Evolutionary conservation across 1,284 basidiomycete genomes (phyloP).

Genomic region (Leccinum olivaceoglutinosum): DNA sequence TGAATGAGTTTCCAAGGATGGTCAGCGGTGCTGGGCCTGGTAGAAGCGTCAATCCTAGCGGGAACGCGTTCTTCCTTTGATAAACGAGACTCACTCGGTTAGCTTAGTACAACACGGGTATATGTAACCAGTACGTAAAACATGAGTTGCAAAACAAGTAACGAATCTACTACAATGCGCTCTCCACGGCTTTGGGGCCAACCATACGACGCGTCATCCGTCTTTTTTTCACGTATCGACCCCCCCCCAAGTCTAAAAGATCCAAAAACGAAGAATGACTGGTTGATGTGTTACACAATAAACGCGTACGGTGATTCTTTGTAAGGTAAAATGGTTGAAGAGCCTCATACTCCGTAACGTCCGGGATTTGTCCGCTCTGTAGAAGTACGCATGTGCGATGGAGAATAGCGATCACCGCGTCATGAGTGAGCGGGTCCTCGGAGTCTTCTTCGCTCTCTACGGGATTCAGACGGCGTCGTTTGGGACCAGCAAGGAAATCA

Average conservation of each 20-base stretch:
- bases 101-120: background rate
- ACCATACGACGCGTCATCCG: background rate
- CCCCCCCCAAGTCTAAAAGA: background rate
- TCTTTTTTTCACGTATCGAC: background rate
- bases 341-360: background rate
- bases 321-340: background rate
- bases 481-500: background rate
- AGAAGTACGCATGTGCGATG: background rate
- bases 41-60: slow-evolving; percentile 1
- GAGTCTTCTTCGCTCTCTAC: background rate
- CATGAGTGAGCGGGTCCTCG: background rate
- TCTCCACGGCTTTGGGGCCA: background rate
- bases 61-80: background rate
- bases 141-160: background rate
- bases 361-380: background rate
- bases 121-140: background rate
- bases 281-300: background rate
- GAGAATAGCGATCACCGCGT: background rate
- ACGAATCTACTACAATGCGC: background rate
- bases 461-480: background rate
- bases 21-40: slow-evolving; percentile 9
- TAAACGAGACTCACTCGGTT: background rate
- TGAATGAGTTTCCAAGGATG: slow-evolving; percentile 5
- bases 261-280: background rate
- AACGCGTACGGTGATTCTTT: background rate